phyloP scores from a whole-genome alignment of 75 land plant genomes.

The Azolla pinnata region DNA sequence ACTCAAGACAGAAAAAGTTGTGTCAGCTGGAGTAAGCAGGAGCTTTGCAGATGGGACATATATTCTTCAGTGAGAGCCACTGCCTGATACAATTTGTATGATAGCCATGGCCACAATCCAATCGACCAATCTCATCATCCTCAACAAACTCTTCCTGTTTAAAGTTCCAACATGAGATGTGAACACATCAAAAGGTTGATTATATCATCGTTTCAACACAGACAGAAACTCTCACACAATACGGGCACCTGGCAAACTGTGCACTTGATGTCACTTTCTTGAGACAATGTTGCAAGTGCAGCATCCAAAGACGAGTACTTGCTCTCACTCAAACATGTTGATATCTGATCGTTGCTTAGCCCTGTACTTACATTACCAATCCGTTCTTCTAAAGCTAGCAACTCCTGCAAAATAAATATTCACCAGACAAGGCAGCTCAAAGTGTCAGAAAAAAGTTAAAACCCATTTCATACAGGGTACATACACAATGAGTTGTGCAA shows the following conservation, averaged over 20 bases:
- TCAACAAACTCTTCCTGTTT: slow-evolving; percentile 68
- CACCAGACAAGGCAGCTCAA: background rate
- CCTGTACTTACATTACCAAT: slow-evolving; percentile 35
- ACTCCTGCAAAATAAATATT: slow-evolving; percentile 15
- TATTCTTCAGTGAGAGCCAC: slow-evolving; percentile 58
- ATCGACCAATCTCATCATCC: slow-evolving; percentile 48
- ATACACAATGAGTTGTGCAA: slow-evolving; percentile 1
- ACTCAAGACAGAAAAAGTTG: no score
- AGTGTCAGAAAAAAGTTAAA: background rate
- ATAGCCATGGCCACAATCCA: slow-evolving; percentile 61
- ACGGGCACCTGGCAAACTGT: slow-evolving; percentile 37
- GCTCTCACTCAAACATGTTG: slow-evolving; percentile 14
- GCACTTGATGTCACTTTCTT: slow-evolving; percentile 33
- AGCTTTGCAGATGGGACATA: slow-evolving; percentile 35
- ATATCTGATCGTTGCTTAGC: slow-evolving; percentile 10
- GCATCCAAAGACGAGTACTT: slow-evolving; percentile 20
- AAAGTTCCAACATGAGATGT: no score
- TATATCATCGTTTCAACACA: no score
- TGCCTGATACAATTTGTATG: slow-evolving; percentile 56
- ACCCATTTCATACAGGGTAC: background rate
- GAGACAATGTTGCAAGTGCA: slow-evolving; percentile 13
- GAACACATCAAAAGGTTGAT: no score
- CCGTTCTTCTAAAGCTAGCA: slow-evolving; percentile 35
- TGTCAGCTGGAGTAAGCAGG: no score
- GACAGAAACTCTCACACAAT: no score